These are phyloP conservation scores for Talaromyces funiculosus DNA, from an alignment of 2,329 filamentous ascomycete genomes.

Conservation along the genomic window DNA sequence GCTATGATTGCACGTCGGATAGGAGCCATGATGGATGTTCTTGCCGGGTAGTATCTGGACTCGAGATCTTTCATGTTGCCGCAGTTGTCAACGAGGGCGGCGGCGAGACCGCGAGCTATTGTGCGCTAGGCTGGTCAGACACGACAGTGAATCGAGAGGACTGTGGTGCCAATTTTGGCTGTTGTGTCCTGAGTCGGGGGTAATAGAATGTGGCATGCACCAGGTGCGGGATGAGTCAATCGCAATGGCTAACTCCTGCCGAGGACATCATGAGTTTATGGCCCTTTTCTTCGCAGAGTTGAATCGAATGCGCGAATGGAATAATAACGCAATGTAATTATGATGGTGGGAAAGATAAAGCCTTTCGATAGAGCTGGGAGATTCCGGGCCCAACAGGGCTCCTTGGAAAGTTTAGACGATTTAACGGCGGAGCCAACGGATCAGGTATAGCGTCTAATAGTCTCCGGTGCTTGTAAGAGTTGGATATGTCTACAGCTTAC, in stretches of 20 bases:
- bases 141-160: background rate
- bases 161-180: background rate
- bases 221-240: background rate
- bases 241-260: background rate
- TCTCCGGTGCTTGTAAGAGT: background rate
- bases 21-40: slow-evolving; percentile 5
- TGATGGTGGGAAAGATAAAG: background rate
- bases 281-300: background rate
- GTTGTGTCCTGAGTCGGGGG: background rate
- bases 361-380: background rate
- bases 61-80: background rate
- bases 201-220: background rate
- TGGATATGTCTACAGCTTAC: background rate
- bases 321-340: background rate
- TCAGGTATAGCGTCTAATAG: background rate
- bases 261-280: background rate
- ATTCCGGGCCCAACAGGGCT: background rate
- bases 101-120: background rate
- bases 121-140: background rate
- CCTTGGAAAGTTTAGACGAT: background rate
- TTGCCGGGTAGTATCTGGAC: background rate
- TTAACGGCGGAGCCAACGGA: background rate
- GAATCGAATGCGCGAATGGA: background rate
- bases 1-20: slow-evolving; percentile 6
- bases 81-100: background rate